A percentile compares a stretch with the other conserved stretches of the same genome.
These are phyloP conservation scores for Lactarius sanguifluus DNA, from an alignment of 768 basidiomycete genomes.

Conservation along the genomic window DNA sequence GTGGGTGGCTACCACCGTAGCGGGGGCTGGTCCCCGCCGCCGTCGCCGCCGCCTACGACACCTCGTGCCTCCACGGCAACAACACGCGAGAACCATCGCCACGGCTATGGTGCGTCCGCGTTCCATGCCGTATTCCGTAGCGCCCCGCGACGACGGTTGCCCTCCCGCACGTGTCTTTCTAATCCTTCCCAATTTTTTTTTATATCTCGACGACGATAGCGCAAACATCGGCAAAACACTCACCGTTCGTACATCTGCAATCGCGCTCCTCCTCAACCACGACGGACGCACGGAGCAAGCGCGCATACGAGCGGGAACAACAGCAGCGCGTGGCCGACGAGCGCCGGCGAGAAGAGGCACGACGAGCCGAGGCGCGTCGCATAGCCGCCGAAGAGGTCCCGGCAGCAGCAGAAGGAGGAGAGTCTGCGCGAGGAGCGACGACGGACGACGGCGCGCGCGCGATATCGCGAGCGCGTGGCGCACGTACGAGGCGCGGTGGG, in stretches of 20 bases:
- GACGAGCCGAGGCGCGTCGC: constrained; percentile 18
- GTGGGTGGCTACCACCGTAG: constrained; percentile 3
- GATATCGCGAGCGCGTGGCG: constrained; percentile 38
- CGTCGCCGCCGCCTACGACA: background rate
- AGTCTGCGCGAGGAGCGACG: constrained; percentile 46
- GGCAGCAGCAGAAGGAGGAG: constrained; percentile 41
- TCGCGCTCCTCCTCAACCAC: background rate
- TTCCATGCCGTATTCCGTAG: no score
- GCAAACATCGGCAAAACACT: background rate
- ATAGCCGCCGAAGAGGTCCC: constrained; percentile 42
- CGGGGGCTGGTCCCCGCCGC: constrained; percentile 1
- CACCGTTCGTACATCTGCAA: constrained; percentile 6
- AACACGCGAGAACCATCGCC: background rate
- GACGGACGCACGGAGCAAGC: background rate
- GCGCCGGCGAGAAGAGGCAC: constrained; percentile 15
- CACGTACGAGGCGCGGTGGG: constrained; percentile 44
- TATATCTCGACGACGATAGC: background rate
- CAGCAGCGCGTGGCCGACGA: constrained; percentile 18
- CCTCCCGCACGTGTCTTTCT: background rate
- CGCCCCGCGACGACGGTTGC: background rate
- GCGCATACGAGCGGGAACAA: constrained; percentile 7
- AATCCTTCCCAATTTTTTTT: background rate
- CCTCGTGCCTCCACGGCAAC: background rate
- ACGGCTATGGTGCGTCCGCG: constrained; percentile 16
- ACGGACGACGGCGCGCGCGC: constrained; percentile 37